Base-by-base conservation (phyloP, 208 protist species). In the Leishmania amazonensis region DNA sequence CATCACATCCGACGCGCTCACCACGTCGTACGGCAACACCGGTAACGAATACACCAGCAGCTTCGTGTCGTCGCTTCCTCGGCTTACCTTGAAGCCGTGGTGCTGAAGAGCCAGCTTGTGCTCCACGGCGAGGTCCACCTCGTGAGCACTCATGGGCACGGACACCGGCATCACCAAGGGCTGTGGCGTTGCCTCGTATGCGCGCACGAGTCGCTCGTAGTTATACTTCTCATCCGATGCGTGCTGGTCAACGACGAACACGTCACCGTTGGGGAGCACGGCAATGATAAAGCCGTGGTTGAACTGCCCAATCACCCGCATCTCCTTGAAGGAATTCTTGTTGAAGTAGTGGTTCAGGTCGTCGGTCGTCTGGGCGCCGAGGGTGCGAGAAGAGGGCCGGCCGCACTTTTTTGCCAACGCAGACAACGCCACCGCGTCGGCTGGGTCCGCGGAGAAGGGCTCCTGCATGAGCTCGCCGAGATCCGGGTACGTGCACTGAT, bases 241-340 rank as follows among this genome's bases (percentile, higher is more conserved):
- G 85, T 99, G 98, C 85, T 99, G 98, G 81, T 99, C 98, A 67
- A 99, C 93, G 60, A 99, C 93, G 79, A 98, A 98, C 21, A 99
- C 76, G 74, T 98, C 94, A 49, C 76, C 75, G 67, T 96, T 86
- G 6, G 80, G 81, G 58, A 97, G 79, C 4, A 80, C 75, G 21
- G 94, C 87, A 58, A 99, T 83, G 81, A 99, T 99, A 87, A 99
- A 99, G 76, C 97, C 96, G 79, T 97, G 90, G 85, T 99, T 99
- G 84, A 99, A 99, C 88, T 99, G 97, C 1, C 97, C 97, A 58
- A 98, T 85, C 73, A 99, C 85, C 49, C 81, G 79, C 96, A 99
- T 96, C 72, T 97, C 81, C 49, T 83, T 89, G 80, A 99, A 99
- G 53, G 93, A 92, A 49, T 81, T 81, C 80, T 98, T 98, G 68